Conservation (phyloP, 257 asterid species). For the Fraxinus quadrangulata region DNA sequence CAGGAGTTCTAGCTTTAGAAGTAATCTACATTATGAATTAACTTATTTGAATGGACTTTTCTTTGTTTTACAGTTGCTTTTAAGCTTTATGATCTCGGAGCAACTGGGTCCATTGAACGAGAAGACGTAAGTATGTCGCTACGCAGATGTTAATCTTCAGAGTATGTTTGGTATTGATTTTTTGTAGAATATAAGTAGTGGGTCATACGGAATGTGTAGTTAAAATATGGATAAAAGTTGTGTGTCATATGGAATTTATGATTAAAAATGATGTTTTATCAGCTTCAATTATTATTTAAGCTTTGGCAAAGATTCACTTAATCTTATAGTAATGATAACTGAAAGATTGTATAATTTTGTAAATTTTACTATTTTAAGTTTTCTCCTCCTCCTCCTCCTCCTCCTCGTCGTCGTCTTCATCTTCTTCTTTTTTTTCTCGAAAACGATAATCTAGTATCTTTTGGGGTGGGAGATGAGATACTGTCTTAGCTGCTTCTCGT, state of each 20-base stretch:
- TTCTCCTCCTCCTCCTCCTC: too few relatives aligned
- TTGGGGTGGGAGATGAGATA: too few relatives aligned
- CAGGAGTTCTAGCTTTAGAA: background rate
- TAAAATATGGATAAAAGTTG: too few relatives aligned
- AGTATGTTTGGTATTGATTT: too few relatives aligned
- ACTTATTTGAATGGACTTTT: background rate
- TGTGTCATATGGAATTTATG: too few relatives aligned
- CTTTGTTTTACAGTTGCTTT: conserved; percentile 42
- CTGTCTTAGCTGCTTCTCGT: too few relatives aligned
- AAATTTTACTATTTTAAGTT: background rate
- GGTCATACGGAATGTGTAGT: too few relatives aligned
- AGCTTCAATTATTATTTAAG: too few relatives aligned
- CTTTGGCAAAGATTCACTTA: too few relatives aligned
- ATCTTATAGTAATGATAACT: background rate
- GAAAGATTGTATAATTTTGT: background rate
- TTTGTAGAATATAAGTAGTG: too few relatives aligned
- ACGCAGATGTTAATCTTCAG: background rate
- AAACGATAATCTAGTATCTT: background rate
- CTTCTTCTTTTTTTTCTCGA: too few relatives aligned
- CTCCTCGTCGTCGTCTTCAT: background rate
- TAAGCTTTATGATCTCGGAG: conserved; percentile 44
- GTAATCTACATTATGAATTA: background rate
- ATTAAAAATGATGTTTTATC: too few relatives aligned
- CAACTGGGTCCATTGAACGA: conserved; percentile 50
- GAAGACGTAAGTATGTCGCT: conserved; percentile 40